Evolutionary conservation across 495 filamentous ascomycete genomes (phyloP).

Genomic region (Hamigera avellanea): DNA sequence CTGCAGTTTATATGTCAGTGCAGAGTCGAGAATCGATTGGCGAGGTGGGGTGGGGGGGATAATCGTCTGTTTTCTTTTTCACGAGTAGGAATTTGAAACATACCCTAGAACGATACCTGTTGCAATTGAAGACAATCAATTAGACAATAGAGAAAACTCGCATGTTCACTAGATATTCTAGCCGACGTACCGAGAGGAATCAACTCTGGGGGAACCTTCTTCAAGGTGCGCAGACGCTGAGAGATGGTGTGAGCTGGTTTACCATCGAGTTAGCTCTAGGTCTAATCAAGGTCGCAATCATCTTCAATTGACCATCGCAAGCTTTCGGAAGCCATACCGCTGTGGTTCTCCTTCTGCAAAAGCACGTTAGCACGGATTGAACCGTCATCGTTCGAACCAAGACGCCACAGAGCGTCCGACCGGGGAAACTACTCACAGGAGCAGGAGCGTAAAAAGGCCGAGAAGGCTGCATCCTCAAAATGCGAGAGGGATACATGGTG

Average conservation of each 20-base stretch:
- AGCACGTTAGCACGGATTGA: constrained; percentile 23
- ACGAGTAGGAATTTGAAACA: constrained; percentile 10
- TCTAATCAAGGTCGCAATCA: not conserved
- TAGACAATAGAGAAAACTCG: no score
- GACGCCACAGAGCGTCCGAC: not conserved
- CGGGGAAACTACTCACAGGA: constrained; percentile 53
- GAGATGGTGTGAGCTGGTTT: constrained; percentile 92
- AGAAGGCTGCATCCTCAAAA: constrained; percentile 43
- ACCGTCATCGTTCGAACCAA: no score
- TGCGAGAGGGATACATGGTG: constrained; percentile 57
- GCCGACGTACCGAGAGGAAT: constrained; percentile 73
- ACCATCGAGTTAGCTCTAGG: not conserved
- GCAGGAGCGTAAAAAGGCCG: constrained; percentile 60
- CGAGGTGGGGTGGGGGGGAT: no score
- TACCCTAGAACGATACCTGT: constrained; percentile 76
- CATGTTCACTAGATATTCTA: constrained; percentile 1
- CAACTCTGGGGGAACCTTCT: constrained; percentile 87
- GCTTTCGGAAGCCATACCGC: constrained; percentile 45
- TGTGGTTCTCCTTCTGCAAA: constrained; percentile 69
- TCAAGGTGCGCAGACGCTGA: constrained; percentile 78
- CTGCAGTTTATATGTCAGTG: constrained; percentile 29
- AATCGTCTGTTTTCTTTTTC: no score
- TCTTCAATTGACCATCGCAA: no score
- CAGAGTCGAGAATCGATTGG: not conserved
- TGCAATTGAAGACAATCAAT: constrained; percentile 9